Evolutionary conservation across 352 stramenopile species (phyloP), one percentile per base, ranked within the genome.

Genomic region (Phytophthora meadii): DNA sequence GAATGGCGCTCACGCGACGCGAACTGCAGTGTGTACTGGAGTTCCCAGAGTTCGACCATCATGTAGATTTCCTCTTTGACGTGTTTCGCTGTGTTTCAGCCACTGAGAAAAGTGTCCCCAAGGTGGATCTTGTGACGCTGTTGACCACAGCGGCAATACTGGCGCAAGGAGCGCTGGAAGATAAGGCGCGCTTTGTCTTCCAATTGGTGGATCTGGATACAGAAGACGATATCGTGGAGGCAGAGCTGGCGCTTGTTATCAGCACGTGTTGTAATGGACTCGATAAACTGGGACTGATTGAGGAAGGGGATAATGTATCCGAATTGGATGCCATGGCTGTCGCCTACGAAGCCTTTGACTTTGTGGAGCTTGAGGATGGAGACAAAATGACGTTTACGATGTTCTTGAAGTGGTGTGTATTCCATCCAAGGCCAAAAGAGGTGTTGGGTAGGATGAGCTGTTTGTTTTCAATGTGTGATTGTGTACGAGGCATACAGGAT

Each of bases 191-290:
- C 15, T 82, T 92, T 32, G 56, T 93, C 2, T 93, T 93, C 63
- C 48, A 72, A 36, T 71, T 92, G 45, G 79, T 91, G 37, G 85
- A 92, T 55, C 67, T 93, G 44, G 83, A 93, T 54, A 81, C 69
- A 1, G 85, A 93, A 48, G 85, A 93, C 65, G 85, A 93, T 55
- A 83, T 91, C 40, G 74, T 84, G 57, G 81, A 90, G 56, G 74
- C 82, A 30, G 83, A 92, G 63, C 68, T 94, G 44, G 83, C 80
- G 24, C 74, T 94, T 48, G 57, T 89, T 3, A 69, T 94, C n/a
- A 77, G 76, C 10, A 63, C 80, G 6, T 88, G 75, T 41, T 79
- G 55, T 34, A 63, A 81, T 10, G 85, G 83, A 0, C 49, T 94
- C 10, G 39, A 49, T 3, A 68, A 79, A 0, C 68, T 92, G 1